Conservation (phyloP, 192 early-diverging fungal genomes). For the Pecoramyces ruminantium region DNA sequence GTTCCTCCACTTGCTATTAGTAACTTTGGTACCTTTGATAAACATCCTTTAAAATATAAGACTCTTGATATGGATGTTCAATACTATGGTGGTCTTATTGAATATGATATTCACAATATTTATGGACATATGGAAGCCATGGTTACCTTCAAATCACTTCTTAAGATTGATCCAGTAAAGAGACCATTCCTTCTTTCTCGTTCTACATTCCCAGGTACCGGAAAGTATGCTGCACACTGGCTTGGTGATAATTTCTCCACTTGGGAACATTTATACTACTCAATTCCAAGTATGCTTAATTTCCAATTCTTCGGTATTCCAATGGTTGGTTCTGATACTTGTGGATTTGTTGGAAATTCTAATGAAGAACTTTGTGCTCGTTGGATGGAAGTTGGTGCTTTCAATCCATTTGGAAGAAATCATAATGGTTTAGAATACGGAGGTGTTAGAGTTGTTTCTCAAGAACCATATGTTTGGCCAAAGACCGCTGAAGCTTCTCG, state of each 20-base stretch:
- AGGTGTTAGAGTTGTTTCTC: too few species aligned
- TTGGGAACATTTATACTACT: constrained; percentile 33
- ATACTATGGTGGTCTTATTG: constrained; percentile 28
- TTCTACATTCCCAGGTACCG: constrained; percentile 45
- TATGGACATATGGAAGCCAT: constrained; percentile 22
- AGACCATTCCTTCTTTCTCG: constrained; percentile 44
- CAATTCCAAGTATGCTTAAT: constrained; percentile 33
- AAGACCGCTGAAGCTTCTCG: constrained; percentile 30
- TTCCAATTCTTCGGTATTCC: constrained; percentile 57
- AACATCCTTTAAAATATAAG: constrained; percentile 11
- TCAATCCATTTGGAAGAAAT: constrained; percentile 45
- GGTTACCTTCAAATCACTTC: constrained; percentile 22
- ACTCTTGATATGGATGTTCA: constrained; percentile 18
- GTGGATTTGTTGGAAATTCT: constrained; percentile 40
- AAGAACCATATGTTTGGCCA: constrained; percentile 44
- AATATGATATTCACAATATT: constrained; percentile 21
- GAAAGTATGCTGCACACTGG: constrained; percentile 27
- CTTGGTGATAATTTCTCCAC: constrained; percentile 41
- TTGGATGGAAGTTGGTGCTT: constrained; percentile 45
- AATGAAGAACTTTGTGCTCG: constrained; percentile 45
- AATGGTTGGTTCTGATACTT: constrained; percentile 49
- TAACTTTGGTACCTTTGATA: constrained; percentile 8
- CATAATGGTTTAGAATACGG: constrained; percentile 28
- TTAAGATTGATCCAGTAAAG: constrained; percentile 12
- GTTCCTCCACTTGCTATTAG: background rate